These are phyloP conservation scores for Microcyclosporella mali DNA, from an alignment of 2,329 filamentous ascomycete genomes.

Conservation along the genomic window DNA sequence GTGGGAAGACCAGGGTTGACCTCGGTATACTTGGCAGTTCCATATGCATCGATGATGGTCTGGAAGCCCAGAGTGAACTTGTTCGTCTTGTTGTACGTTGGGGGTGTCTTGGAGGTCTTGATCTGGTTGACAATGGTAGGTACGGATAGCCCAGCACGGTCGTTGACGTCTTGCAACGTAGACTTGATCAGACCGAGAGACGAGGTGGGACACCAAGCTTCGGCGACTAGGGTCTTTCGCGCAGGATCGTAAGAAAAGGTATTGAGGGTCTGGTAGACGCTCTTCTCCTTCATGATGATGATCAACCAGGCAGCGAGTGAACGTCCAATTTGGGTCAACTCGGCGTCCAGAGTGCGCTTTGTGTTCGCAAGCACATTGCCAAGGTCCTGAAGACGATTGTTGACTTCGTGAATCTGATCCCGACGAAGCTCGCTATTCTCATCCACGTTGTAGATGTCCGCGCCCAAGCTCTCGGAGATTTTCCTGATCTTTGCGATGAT, in stretches of 20 bases:
- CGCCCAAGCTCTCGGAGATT: slow-evolving; percentile 95
- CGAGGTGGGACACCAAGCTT: slow-evolving; percentile 95
- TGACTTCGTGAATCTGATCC: slow-evolving; percentile 96
- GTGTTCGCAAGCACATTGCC: slow-evolving; percentile 91
- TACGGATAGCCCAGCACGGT: slow-evolving; percentile 89
- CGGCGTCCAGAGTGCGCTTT: slow-evolving; percentile 85
- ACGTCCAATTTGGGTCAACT: slow-evolving; percentile 87
- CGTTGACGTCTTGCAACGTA: slow-evolving; percentile 93
- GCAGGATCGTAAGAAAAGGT: slow-evolving; percentile 94
- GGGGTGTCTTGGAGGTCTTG: slow-evolving; percentile 91
- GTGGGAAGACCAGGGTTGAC: slow-evolving; percentile 94
- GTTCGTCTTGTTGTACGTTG: slow-evolving; percentile 96
- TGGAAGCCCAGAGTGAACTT: slow-evolving; percentile 98
- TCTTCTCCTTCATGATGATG: slow-evolving; percentile 96
- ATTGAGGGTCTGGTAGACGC: slow-evolving; percentile 91
- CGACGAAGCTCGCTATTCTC: slow-evolving; percentile 93
- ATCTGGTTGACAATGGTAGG: slow-evolving; percentile 99
- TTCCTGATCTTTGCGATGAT: slow-evolving; percentile 98
- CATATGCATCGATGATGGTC: slow-evolving; percentile 97
- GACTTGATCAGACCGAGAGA: slow-evolving; percentile 83
- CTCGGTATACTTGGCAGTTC: slow-evolving; percentile 93
- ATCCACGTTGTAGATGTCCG: slow-evolving; percentile 92
- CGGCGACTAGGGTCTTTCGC: slow-evolving; percentile 90
- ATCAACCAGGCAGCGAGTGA: slow-evolving; percentile 96
- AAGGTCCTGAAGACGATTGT: slow-evolving; percentile 83